phyloP scores from a whole-genome alignment of 371 early-diverging fungal genomes.

The Nematocida parisii region DNA sequence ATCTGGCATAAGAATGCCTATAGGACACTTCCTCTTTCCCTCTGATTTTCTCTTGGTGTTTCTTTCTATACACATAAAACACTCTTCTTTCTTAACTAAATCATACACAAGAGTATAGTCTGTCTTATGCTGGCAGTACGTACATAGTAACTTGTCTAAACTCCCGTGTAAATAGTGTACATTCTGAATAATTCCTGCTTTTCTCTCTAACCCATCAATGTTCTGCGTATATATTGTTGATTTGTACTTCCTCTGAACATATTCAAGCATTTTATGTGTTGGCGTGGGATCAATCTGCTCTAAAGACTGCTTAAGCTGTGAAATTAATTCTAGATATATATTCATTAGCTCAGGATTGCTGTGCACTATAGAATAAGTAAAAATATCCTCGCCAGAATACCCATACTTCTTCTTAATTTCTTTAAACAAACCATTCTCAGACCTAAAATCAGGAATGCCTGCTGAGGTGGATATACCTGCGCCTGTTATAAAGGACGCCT shows the following conservation, averaged over 20 bases:
- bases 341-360: constrained; percentile 74
- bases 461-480: constrained; percentile 88
- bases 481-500: constrained; percentile 78
- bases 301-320: constrained; percentile 77
- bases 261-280: constrained; percentile 81
- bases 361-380: constrained; percentile 72
- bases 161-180: constrained; percentile 70
- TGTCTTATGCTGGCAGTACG: constrained; percentile 58
- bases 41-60: constrained; percentile 72
- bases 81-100: constrained; percentile 64
- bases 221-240: constrained; percentile 92
- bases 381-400: constrained; percentile 82
- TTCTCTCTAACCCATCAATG: constrained; percentile 88
- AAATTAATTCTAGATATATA: constrained; percentile 87
- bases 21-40: constrained; percentile 73
- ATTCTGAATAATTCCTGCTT: constrained; percentile 74
- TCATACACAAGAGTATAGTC: constrained; percentile 49
- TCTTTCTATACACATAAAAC: constrained; percentile 73
- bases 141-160: constrained; percentile 61
- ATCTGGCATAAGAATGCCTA: constrained; percentile 74
- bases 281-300: constrained; percentile 76
- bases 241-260: constrained; percentile 78
- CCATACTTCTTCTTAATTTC: constrained; percentile 79
- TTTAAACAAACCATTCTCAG: constrained; percentile 86
- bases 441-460: constrained; percentile 95